These are phyloP conservation scores for Cryptococcus jaspeensis DNA, from an alignment of 1,284 basidiomycete species.

Conservation along the genomic window DNA sequence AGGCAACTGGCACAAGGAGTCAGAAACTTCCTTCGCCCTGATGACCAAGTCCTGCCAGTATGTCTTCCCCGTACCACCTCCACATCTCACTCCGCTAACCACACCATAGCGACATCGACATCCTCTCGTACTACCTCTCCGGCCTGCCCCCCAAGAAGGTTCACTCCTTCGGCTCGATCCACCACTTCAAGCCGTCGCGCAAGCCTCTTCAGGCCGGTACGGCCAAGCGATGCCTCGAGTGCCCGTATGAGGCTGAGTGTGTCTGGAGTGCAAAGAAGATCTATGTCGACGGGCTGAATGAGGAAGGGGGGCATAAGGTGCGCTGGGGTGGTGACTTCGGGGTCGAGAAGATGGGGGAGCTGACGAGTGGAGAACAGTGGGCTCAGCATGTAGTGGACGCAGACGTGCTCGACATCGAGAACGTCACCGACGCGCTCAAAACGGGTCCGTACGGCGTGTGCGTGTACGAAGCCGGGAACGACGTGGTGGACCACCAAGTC, in stretches of 20 bases:
- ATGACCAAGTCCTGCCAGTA: slow-evolving; percentile 88
- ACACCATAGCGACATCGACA: slow-evolving; percentile 68
- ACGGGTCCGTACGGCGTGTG: slow-evolving; percentile 73
- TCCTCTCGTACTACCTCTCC: slow-evolving; percentile 65
- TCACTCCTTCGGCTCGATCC: slow-evolving; percentile 77
- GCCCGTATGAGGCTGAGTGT: slow-evolving; percentile 67
- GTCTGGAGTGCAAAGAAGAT: slow-evolving; percentile 77
- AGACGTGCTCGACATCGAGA: slow-evolving; percentile 69
- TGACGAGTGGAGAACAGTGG: slow-evolving; percentile 18
- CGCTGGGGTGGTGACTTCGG: not conserved
- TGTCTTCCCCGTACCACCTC: slow-evolving; percentile 2
- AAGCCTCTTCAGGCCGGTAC: slow-evolving; percentile 68
- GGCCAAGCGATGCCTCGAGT: slow-evolving; percentile 70
- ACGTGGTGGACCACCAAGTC: slow-evolving; percentile 78
- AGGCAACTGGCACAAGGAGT: slow-evolving; percentile 73
- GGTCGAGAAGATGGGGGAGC: not conserved
- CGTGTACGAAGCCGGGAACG: slow-evolving; percentile 76
- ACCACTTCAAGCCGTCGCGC: slow-evolving; percentile 69
- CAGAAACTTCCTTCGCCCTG: slow-evolving; percentile 69
- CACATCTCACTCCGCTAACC: not conserved
- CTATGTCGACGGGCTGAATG: slow-evolving; percentile 22
- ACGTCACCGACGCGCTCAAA: slow-evolving; percentile 63
- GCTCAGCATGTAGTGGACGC: slow-evolving; percentile 63
- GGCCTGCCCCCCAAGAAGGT: slow-evolving; percentile 61
- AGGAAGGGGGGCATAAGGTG: slow-evolving; percentile 2